These are phyloP conservation scores for Laburnicola sp. DNA, from an alignment of 2,329 filamentous ascomycete genomes.

Conservation along the genomic window DNA sequence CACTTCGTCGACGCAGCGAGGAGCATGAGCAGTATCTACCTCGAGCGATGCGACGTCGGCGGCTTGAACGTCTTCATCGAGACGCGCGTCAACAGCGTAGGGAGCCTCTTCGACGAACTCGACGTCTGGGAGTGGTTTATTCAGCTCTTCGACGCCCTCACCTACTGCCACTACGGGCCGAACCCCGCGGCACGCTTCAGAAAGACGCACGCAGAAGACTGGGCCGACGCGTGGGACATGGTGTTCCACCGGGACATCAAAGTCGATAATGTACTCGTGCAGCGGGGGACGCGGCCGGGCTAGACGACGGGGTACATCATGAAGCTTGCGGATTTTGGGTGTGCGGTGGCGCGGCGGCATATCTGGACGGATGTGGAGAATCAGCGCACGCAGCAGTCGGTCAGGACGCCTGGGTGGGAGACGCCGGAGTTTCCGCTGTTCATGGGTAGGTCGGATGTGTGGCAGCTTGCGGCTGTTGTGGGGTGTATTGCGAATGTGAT, in stretches of 20 bases:
- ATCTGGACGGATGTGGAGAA: background rate
- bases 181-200: conserved; percentile 2
- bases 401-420: background rate
- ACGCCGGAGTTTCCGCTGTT: conserved; percentile 1
- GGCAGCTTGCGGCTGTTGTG: conserved; percentile 10
- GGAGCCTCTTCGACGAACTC: conserved; percentile 5
- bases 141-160: conserved; percentile 9
- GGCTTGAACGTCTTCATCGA: background rate
- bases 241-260: conserved; percentile 14
- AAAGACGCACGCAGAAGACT: background rate
- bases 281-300: background rate
- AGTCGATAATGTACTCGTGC: conserved; percentile 7
- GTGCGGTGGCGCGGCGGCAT: conserved; percentile 1
- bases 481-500: conserved; percentile 11
- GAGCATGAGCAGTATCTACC: conserved; percentile 4
- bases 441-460: conserved; percentile 6
- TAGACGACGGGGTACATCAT: conserved; percentile 5
- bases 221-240: conserved; percentile 4
- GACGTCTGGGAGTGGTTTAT: conserved; percentile 15
- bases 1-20: conserved; percentile 7
- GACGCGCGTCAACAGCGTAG: background rate
- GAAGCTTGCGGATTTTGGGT: conserved; percentile 13
- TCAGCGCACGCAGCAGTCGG: background rate
- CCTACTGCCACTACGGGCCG: conserved; percentile 12
- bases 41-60: background rate